Evolutionary conservation across 768 basidiomycete species (phyloP), one percentile per base, ranked within the genome.

Genomic region (Coprinellus aureogranulatus): DNA sequence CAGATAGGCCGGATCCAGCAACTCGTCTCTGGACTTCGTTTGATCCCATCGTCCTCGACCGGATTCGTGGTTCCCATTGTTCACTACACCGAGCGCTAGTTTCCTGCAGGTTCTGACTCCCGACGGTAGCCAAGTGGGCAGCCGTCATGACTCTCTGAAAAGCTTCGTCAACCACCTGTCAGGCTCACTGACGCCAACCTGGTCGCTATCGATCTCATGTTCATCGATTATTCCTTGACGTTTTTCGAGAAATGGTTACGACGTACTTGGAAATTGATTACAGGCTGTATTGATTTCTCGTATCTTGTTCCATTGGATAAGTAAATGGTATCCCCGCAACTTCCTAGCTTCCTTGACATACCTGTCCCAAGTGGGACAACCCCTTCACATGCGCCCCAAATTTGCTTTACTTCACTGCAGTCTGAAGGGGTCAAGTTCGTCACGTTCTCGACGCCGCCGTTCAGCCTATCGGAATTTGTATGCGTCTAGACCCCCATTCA

Each of bases 1-100:
- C 30, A 8, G 20, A 31, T 52, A 18, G 31, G 50, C 11, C 20
- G 31, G 50, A 52, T 37, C 50, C 50, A 52, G 34, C 31, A 52
- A 52, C 20, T 39, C 50, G 50, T 37, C 20, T 25, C 49, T 6
- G 11, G 20, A 12, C 34, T 11, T 37, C 8, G 20, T 22, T 50
- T 30, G 31, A 48, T 48, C 20, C 11, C 34, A 52, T 31, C 25
- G 31, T 12, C 30, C n/a, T 25, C 31, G 14, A 28, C 50, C 50
- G 25, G 50, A 52, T 52, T 9, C 23, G 50, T 52, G 50, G 50
- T 52, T 52, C 50, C 50, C 50, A 34, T 52, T 52, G 50, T 52
- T 39, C 48, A 28, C 48, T 26, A 16, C 48, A 34, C 50, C 50
- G 34, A 34, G 34, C 14, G 6, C 34, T 34, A 34, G 14, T 30